Base-by-base conservation (phyloP, 2,329 filamentous ascomycete genomes). In the Fusarium odoratissimum region DNA sequence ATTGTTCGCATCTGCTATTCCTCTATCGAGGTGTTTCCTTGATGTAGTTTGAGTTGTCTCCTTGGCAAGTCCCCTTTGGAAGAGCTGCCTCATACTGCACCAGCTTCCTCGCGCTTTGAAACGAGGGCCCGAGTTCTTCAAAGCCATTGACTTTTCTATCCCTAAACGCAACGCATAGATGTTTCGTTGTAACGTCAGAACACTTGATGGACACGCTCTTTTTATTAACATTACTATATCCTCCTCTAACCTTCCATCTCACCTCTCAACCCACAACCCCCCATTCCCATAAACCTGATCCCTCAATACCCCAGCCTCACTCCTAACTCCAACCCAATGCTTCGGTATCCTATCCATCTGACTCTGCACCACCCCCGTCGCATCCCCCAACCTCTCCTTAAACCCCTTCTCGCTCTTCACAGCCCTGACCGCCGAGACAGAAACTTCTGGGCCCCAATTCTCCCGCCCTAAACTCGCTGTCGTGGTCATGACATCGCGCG, bases 251-350 rank as follows among this genome's bases (percentile, higher is more conserved):
- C 25, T 21, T 19, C 10, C 7, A 25, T 8, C 21, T 37, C 30
- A 80, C 54, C 80, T 73, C 14, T 71, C 60, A 60, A 88, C 83
- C 82, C 85, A 89, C 31, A 87, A 76, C 0, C 87, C 87, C 0
- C 87, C 87, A 28, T 80, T 84, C 5, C 87, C 87, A 62, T 84
- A 83, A 5, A 80, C 80, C 49, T 82, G 82, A 71, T 92, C 89
- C 71, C 84, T 84, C 76, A 85, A 76, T 33, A 82, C 80, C 13
- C 82, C 84, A 4, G 82, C 80, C 17, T 85, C 81, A 13, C 86
- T 88, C 57, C 91, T 84, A 46, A 93, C 84, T 0, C 91, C 91
- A 6, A 87, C 83, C 74, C 83, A 83, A 76, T 92, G 89, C 49
- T 91, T 74, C 5, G 90, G 90, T 7, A 92, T 82, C 60, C 84